These are phyloP conservation scores for Fusarium verrucosum DNA, from an alignment of 2,329 filamentous ascomycete genomes.

Conservation along the genomic window DNA sequence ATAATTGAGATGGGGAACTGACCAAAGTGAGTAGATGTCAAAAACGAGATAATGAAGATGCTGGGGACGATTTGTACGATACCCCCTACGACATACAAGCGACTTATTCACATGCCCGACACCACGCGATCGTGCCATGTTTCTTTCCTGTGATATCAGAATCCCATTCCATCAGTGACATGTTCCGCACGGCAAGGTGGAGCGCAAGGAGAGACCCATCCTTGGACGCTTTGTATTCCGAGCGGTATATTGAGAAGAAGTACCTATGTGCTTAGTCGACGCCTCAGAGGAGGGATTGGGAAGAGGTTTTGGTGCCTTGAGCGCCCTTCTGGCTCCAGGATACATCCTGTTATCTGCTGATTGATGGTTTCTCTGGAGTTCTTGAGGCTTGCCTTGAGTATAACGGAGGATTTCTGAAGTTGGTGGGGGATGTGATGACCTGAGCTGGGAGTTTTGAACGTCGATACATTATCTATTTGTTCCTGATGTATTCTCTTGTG, in stretches of 20 bases:
- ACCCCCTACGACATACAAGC: constrained; percentile 44
- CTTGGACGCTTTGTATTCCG: constrained; percentile 81
- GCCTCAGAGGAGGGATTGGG: constrained; percentile 43
- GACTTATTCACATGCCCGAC: neutral
- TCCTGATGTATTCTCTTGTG: too few relatives aligned
- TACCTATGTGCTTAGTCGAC: constrained; percentile 36
- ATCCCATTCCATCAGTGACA: constrained; percentile 7
- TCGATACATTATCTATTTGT: constrained; percentile 54
- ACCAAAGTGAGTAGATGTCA: constrained; percentile 40
- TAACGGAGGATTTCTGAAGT: constrained; percentile 12
- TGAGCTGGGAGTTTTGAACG: constrained; percentile 51
- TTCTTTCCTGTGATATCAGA: constrained; percentile 1
- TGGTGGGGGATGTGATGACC: constrained; percentile 42
- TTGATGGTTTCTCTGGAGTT: constrained; percentile 11
- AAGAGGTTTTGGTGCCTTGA: constrained; percentile 43
- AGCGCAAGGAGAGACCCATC: constrained; percentile 79
- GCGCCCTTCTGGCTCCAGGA: constrained; percentile 53
- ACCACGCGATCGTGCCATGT: constrained; percentile 4
- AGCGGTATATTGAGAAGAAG: constrained; percentile 68
- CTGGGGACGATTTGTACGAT: constrained; percentile 50
- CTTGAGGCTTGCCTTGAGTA: constrained; percentile 5
- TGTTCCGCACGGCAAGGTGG: constrained; percentile 75
- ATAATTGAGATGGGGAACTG: constrained; percentile 17
- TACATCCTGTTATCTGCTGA: constrained; percentile 54
- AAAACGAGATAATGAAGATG: constrained; percentile 33